Percentiles rank a stretch among this genome's conserved stretches.
Evolutionary conservation across 1,139 yeast species (phyloP).

Genomic region (Kazachstania sp.): DNA sequence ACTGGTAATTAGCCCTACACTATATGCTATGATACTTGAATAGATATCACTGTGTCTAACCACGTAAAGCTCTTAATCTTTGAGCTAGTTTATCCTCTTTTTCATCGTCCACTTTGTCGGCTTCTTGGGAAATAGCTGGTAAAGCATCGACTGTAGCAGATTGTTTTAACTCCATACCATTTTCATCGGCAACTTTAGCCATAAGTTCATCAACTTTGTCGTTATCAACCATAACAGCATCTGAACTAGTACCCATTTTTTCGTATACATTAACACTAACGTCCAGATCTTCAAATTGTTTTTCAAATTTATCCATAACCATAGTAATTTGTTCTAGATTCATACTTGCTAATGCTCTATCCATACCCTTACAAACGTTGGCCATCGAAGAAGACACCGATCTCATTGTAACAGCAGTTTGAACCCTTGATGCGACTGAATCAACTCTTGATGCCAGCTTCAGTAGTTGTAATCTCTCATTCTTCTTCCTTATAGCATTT

Average conservation of each 20-base stretch:
- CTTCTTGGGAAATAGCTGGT: constrained; percentile 28
- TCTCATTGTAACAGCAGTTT: constrained; percentile 96
- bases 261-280: constrained; percentile 92
- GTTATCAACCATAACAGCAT: constrained; percentile 71
- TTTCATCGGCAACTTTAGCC: constrained; percentile 95
- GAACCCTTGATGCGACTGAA: constrained; percentile 92
- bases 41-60: constrained; percentile 11
- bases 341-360: constrained; percentile 91
- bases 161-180: constrained; percentile 88
- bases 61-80: constrained; percentile 71
- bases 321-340: constrained; percentile 83
- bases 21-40: no score
- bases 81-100: constrained; percentile 85
- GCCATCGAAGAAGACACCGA: constrained; percentile 92
- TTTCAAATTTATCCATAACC: constrained; percentile 96
- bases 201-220: constrained; percentile 89
- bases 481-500: constrained; percentile 86
- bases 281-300: constrained; percentile 92
- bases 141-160: constrained; percentile 49
- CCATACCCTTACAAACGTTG: constrained; percentile 91
- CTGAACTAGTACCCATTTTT: constrained; percentile 77
- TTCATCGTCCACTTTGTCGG: constrained; percentile 47
- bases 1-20: no score
- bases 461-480: constrained; percentile 75
- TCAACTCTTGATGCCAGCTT: constrained; percentile 85